Evolutionary conservation across 2,329 filamentous ascomycete genomes (phyloP).

Genomic region (Apiospora hydei): DNA sequence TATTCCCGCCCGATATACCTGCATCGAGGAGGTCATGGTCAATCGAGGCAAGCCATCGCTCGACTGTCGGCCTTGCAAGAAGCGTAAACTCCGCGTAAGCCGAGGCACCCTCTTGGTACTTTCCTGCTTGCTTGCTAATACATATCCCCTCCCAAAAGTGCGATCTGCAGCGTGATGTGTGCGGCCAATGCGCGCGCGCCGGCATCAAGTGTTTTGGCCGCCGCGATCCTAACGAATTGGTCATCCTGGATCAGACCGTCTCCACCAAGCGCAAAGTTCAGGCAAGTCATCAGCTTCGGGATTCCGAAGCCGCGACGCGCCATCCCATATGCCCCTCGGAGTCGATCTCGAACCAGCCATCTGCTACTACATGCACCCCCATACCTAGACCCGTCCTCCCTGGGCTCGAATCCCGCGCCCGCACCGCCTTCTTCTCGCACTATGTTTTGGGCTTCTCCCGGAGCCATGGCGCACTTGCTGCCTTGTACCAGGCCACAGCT

Average conservation of each 20-base stretch:
- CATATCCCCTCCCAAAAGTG: constrained; percentile 28
- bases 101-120: neutral
- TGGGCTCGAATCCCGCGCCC: constrained; percentile 32
- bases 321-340: neutral
- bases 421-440: constrained; percentile 35
- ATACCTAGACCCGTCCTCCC: constrained; percentile 15
- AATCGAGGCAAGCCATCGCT: constrained; percentile 34
- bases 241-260: constrained; percentile 36
- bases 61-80: constrained; percentile 37
- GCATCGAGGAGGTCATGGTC: constrained; percentile 32
- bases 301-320: neutral
- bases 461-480: constrained; percentile 32
- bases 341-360: neutral
- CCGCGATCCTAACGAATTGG: constrained; percentile 34
- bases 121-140: neutral
- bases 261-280: constrained; percentile 30
- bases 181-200: constrained; percentile 37
- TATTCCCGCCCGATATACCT: neutral
- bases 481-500: constrained; percentile 28
- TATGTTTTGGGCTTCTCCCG: constrained; percentile 35
- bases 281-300: neutral
- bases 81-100: constrained; percentile 35
- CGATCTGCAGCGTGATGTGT: constrained; percentile 32
- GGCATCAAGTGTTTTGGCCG: constrained; percentile 37
- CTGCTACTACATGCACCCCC: neutral